phyloP scores from a whole-genome alignment of 768 basidiomycete species.

The Kwoniella sp. region DNA sequence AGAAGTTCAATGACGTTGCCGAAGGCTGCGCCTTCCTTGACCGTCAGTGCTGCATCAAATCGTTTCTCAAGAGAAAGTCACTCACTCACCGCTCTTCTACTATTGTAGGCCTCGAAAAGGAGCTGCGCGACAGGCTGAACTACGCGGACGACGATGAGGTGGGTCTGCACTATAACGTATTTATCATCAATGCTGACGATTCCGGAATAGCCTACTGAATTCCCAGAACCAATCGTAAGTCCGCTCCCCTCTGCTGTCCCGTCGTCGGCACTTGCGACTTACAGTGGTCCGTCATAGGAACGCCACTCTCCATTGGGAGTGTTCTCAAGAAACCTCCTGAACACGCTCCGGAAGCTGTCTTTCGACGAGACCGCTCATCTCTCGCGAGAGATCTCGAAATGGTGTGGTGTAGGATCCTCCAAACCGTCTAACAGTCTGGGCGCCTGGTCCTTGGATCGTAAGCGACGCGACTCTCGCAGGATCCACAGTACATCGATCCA shows the following conservation, averaged over 20 bases:
- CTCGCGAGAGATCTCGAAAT: slow-evolving; percentile 31
- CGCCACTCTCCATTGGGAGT: slow-evolving; percentile 45
- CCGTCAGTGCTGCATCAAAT: slow-evolving; percentile 21
- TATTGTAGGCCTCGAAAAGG: slow-evolving; percentile 31
- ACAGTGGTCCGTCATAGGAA: slow-evolving; percentile 28
- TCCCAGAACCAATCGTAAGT: slow-evolving; percentile 43
- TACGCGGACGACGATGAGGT: slow-evolving; percentile 34
- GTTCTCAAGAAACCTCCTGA: slow-evolving; percentile 38
- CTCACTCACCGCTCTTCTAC: not conserved
- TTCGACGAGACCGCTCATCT: slow-evolving; percentile 50
- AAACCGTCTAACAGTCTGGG: slow-evolving; percentile 17
- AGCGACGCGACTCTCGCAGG: not conserved
- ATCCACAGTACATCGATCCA: no score
- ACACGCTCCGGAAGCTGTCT: slow-evolving; percentile 39
- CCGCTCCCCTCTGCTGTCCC: not conserved
- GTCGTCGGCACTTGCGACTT: not conserved
- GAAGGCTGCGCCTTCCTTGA: slow-evolving; percentile 41
- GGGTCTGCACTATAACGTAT: not conserved
- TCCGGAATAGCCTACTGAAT: slow-evolving; percentile 25
- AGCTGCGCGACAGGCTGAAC: slow-evolving; percentile 30
- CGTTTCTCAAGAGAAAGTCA: not conserved
- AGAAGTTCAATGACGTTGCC: slow-evolving; percentile 28
- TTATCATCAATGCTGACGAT: not conserved
- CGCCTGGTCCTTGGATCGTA: slow-evolving; percentile 28
- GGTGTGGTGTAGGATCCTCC: slow-evolving; percentile 23